Percentiles rank a stretch among this genome's conserved stretches.
phyloP scores from a whole-genome alignment of 2,329 filamentous ascomycete species.

The Cryphonectria radicalis region DNA sequence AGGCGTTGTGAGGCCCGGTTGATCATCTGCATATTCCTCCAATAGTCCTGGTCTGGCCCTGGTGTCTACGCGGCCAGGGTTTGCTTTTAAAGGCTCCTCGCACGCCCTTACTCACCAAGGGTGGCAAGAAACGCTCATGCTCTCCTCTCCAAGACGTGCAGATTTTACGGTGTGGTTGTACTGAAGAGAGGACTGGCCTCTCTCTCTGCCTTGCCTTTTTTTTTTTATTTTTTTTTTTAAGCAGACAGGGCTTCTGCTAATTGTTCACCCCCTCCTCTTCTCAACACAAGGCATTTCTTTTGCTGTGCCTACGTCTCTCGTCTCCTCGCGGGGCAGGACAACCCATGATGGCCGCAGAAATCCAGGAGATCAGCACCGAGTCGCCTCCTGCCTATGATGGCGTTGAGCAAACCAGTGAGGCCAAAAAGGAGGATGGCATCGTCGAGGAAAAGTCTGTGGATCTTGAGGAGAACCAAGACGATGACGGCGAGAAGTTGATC shows the following conservation, averaged over 20 bases:
- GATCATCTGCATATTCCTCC: neutral
- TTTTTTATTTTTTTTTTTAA: too few relatives aligned
- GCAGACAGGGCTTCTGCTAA: neutral
- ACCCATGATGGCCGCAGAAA: constrained; percentile 25
- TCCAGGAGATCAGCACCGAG: constrained; percentile 18
- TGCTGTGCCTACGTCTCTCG: neutral
- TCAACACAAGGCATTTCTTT: neutral
- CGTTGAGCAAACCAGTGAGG: neutral
- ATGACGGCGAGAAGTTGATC: constrained; percentile 25
- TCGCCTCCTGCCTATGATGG: constrained; percentile 9
- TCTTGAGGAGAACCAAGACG: constrained; percentile 24
- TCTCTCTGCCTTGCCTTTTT: neutral
- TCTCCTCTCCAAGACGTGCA: neutral
- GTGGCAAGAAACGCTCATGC: neutral
- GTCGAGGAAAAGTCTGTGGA: constrained; percentile 19
- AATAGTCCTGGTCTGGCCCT: neutral
- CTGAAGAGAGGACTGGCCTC: neutral
- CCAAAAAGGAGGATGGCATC: constrained; percentile 23
- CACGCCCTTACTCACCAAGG: neutral
- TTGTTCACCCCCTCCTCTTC: neutral
- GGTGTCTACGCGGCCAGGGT: neutral
- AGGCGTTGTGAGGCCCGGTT: neutral
- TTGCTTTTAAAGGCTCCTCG: neutral
- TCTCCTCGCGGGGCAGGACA: neutral
- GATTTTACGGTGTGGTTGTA: neutral